Evolutionary conservation across 1,284 basidiomycete species (phyloP), one percentile per base, ranked within the genome.

Genomic region (Cryptococcus floricola): DNA sequence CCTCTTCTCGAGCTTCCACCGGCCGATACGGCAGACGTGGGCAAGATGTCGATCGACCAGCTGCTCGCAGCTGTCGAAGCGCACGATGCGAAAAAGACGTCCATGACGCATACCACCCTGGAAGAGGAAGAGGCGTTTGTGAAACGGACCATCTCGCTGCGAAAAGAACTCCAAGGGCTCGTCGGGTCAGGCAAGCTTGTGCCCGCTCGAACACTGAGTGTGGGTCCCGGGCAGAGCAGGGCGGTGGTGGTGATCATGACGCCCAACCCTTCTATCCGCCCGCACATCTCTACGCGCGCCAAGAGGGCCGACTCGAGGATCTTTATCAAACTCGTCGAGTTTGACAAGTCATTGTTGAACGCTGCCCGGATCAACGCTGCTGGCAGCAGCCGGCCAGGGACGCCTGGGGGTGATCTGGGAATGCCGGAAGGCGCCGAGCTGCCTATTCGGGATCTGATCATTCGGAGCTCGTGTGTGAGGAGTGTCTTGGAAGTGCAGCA

Each of bases 41-140:
- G 73, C 10, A 75, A 77, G 48, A 69, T 81, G 50, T 67, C 74
- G 13, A 65, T 79, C 39, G 78, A 80, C 50, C 74, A 78, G 55
- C 67, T 80, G 8, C 62, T 81, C 3, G 61, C 70, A 3, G 77
- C 80, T 4, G 65, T 80, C 48, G 79, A 80, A 61, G 65, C 68
- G 3, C 78, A 80, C 52, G 73, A 76, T 34, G 66, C 69, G 28
- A 67, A 69, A 47, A 70, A 76, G 41, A 64, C 76, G 16, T 70
- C 75, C 50, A 69, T 79, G 18, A 76, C 73, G 16, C 66, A 71
- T 45, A 56, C 66, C 6, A 73, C 69, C 18, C 65, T 74, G 4
- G 77, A 79, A 49, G 75, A 78, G 13, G 80, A 81, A 60, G 80
- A 81, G 62, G 71, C 71, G n/a, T 78, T 72, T 53, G 80, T 81